These are phyloP conservation scores for Pestalotiopsis fici DNA, from an alignment of 2,329 filamentous ascomycete genomes.

Conservation along the genomic window DNA sequence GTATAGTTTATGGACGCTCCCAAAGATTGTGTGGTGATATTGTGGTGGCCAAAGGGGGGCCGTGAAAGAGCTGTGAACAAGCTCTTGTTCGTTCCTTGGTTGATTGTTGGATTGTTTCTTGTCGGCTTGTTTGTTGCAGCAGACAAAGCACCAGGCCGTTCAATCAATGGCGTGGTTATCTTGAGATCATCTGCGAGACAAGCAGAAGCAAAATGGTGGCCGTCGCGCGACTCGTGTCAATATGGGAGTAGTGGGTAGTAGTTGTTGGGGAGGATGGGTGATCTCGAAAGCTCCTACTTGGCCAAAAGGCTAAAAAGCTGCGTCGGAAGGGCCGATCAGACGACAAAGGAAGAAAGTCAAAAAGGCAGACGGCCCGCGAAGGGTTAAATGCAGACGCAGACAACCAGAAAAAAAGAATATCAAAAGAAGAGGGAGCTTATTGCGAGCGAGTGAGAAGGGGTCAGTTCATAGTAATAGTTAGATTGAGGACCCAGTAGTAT, in stretches of 20 bases:
- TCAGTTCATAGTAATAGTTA: slow-evolving; percentile 7
- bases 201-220: neutral
- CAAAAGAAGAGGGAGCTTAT: neutral
- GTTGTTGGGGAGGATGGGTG: neutral
- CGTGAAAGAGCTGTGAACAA: neutral
- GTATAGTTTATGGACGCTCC: neutral
- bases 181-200: neutral
- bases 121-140: slow-evolving; percentile 10
- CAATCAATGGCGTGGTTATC: neutral
- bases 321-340: neutral
- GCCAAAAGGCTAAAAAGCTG: neutral
- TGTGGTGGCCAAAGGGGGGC: neutral
- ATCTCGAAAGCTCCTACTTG: neutral
- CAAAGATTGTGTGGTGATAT: neutral
- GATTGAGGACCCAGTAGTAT: neutral
- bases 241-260: neutral
- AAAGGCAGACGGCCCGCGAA: neutral
- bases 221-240: neutral
- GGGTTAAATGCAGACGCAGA: neutral
- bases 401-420: neutral
- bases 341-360: neutral
- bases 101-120: neutral
- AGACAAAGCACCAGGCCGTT: slow-evolving; percentile 4
- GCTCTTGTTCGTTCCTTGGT: slow-evolving; percentile 1
- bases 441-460: neutral